Conservation (phyloP, 2,329 filamentous ascomycete genomes). For the Aureobasidium lini region DNA sequence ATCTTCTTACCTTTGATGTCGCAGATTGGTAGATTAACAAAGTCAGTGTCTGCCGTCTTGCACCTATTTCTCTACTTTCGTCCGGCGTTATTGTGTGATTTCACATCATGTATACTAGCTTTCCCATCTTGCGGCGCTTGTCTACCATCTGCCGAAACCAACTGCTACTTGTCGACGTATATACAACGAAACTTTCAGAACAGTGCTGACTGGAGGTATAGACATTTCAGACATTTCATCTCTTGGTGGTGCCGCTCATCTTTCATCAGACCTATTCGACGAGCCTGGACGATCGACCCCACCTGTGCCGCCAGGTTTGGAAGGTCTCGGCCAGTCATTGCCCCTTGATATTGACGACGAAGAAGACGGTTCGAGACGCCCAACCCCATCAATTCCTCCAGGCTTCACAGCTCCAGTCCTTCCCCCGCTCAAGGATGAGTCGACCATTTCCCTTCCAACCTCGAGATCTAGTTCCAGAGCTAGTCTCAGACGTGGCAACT, state of each 20-base stretch:
- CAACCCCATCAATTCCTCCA: conserved; percentile 40
- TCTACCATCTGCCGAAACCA: conserved; percentile 11
- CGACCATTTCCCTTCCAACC: conserved; percentile 20
- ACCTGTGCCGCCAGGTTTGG: conserved; percentile 27
- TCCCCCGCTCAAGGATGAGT: background rate
- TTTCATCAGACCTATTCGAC: conserved; percentile 11
- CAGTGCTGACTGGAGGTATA: conserved; percentile 12
- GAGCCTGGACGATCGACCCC: conserved; percentile 24
- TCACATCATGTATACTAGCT: conserved; percentile 13
- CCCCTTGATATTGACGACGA: conserved; percentile 16
- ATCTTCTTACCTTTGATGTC: conserved; percentile 16
- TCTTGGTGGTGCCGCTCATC: conserved; percentile 6
- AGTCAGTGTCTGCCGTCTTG: conserved; percentile 16
- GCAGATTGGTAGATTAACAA: conserved; percentile 20
- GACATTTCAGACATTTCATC: conserved; percentile 11
- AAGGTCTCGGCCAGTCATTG: conserved; percentile 18
- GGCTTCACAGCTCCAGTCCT: conserved; percentile 29
- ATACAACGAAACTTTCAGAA: background rate
- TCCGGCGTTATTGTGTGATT: conserved; percentile 13
- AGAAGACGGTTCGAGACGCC: conserved; percentile 24
- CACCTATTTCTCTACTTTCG: conserved; percentile 9
- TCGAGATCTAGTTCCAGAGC: conserved; percentile 27
- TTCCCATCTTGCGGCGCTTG: background rate
- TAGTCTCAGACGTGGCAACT: conserved; percentile 24
- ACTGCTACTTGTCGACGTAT: conserved; percentile 1